These are phyloP conservation scores for Cryphonectria radicalis DNA, from an alignment of 2,329 filamentous ascomycete species.

Conservation along the genomic window DNA sequence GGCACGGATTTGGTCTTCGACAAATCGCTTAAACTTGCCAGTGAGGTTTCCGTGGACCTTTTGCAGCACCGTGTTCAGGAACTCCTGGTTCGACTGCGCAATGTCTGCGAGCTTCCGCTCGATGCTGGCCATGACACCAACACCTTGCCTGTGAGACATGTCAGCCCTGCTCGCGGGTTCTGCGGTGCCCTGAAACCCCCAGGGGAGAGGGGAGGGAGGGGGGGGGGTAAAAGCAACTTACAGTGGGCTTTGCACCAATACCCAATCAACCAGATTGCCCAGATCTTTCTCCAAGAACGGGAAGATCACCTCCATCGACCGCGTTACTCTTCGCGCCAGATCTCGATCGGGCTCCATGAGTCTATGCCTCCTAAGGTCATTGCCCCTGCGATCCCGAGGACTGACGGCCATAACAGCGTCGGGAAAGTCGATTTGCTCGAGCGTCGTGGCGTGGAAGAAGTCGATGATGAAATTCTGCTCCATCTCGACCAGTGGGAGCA, in stretches of 20 bases:
- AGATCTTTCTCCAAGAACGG: conserved; percentile 79
- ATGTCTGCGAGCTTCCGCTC: conserved; percentile 80
- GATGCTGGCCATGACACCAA: conserved; percentile 80
- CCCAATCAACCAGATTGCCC: conserved; percentile 82
- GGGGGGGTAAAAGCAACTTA: conserved; percentile 55
- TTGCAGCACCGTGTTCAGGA: conserved; percentile 75
- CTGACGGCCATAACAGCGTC: conserved; percentile 71
- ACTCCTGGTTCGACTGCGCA: conserved; percentile 92
- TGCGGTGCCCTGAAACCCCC: not conserved
- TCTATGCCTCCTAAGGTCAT: conserved; percentile 73
- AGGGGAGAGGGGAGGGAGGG: too few relatives aligned
- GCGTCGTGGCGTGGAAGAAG: conserved; percentile 91
- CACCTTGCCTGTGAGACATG: conserved; percentile 69
- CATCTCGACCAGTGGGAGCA: conserved; percentile 81
- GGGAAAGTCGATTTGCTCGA: conserved; percentile 80
- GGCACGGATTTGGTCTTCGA: conserved; percentile 92
- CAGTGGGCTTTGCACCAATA: conserved; percentile 77
- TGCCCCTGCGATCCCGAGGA: conserved; percentile 71
- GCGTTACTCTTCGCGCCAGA: conserved; percentile 81
- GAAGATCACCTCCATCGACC: conserved; percentile 88
- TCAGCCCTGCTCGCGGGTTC: conserved; percentile 11
- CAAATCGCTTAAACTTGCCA: conserved; percentile 80
- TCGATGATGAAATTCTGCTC: conserved; percentile 98
- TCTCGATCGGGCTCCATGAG: conserved; percentile 88
- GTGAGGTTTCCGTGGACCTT: conserved; percentile 77